These are phyloP conservation scores for Mitragyna speciosa DNA, from an alignment of 257 asterid genomes.

Conservation along the genomic window DNA sequence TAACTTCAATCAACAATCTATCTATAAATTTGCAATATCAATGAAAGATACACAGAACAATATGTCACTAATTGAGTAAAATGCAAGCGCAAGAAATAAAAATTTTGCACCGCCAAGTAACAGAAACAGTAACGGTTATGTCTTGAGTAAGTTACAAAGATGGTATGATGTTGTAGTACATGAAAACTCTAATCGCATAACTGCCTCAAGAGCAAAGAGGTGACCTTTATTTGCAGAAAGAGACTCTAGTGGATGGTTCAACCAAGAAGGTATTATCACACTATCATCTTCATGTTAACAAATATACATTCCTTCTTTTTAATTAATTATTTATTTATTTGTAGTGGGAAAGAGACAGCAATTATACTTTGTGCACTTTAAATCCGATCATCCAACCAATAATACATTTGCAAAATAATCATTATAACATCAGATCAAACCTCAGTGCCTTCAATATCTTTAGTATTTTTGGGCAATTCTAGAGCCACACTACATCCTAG, in stretches of 20 bases:
- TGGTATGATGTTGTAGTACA: neutral
- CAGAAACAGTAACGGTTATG: neutral
- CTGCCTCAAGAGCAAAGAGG: neutral
- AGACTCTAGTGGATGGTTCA: neutral
- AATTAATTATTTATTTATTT: too few species aligned
- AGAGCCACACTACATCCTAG: neutral
- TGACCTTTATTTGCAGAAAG: neutral
- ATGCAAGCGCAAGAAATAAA: neutral
- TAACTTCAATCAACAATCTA: neutral
- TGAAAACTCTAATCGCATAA: neutral
- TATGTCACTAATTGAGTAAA: neutral
- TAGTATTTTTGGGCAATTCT: neutral
- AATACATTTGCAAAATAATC: neutral
- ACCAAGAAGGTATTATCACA: neutral
- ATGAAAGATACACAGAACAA: neutral
- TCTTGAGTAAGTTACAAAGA: neutral
- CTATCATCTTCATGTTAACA: neutral
- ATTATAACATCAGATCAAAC: neutral
- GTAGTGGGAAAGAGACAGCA: too few species aligned
- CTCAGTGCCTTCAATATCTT: neutral
- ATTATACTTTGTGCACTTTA: neutral
- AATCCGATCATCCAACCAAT: neutral
- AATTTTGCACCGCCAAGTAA: neutral
- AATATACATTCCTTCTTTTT: neutral
- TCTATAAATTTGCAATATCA: neutral